Conservation (phyloP, 2,329 filamentous ascomycete species). For the Diplodia scrobiculata region DNA sequence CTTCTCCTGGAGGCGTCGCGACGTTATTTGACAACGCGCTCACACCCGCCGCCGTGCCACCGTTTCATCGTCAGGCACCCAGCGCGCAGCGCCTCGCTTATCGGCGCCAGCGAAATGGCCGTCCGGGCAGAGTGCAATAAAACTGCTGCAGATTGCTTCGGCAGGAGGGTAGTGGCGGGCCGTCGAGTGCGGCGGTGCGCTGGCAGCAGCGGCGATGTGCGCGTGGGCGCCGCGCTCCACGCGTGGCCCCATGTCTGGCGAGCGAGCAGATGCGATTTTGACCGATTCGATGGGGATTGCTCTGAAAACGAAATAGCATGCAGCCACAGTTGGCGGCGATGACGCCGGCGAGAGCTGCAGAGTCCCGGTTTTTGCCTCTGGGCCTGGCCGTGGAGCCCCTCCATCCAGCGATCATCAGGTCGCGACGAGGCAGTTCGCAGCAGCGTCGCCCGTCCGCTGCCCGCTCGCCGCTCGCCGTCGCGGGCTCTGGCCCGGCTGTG, state of each 20-base stretch:
- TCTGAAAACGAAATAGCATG: conserved; percentile 27
- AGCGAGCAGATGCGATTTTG: conserved; percentile 20
- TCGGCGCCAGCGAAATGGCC: conserved; percentile 18
- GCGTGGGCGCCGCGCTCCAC: conserved; percentile 3
- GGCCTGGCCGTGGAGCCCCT: conserved; percentile 16
- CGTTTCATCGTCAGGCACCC: conserved; percentile 29
- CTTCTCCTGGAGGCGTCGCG: conserved; percentile 15
- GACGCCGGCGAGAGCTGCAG: conserved; percentile 14
- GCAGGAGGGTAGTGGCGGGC: background rate
- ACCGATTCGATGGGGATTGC: conserved; percentile 23
- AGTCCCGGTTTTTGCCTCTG: conserved; percentile 14
- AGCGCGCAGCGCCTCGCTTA: conserved; percentile 26
- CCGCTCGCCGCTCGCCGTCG: background rate
- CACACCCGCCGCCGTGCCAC: conserved; percentile 6
- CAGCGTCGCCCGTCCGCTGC: background rate
- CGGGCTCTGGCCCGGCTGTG: background rate
- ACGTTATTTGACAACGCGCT: conserved; percentile 11
- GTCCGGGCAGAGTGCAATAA: background rate
- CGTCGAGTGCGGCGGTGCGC: conserved; percentile 1
- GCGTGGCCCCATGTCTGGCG: conserved; percentile 14
- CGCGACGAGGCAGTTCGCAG: background rate
- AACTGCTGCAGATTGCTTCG: conserved; percentile 4
- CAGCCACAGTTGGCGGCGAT: conserved; percentile 24
- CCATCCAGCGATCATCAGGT: conserved; percentile 8
- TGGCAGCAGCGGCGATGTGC: conserved; percentile 1